Percentiles rank a stretch among this genome's conserved stretches.
Conservation (phyloP, 1,284 basidiomycete species). For the Cutaneotrichosporon cutaneum region DNA sequence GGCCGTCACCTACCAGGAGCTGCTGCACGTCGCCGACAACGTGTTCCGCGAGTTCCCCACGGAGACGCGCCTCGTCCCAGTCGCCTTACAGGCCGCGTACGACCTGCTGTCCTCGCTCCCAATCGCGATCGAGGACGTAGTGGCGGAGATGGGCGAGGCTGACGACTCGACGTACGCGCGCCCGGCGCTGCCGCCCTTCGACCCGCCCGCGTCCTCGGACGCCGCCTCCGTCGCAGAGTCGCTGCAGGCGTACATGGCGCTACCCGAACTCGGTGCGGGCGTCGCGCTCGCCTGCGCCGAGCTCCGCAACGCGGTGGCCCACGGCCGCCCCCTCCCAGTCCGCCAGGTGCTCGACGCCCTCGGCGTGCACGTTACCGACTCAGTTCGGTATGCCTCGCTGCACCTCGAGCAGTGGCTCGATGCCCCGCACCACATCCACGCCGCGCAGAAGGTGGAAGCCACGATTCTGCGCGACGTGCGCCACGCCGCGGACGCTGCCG, state of each 20-base stretch:
- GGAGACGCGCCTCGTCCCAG: background rate
- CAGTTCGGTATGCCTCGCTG: constrained; percentile 7
- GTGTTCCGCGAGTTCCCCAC: constrained; percentile 12
- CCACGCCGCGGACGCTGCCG: background rate
- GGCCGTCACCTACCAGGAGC: constrained; percentile 24
- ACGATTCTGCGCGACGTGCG: constrained; percentile 5
- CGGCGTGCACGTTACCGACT: constrained; percentile 26
- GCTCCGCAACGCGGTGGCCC: constrained; percentile 25
- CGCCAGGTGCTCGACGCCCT: constrained; percentile 27
- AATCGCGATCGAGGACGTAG: background rate
- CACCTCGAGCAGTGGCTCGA: constrained; percentile 22
- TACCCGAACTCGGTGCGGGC: constrained; percentile 9
- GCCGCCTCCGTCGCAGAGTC: background rate
- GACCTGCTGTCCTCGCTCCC: constrained; percentile 4
- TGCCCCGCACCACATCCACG: constrained; percentile 7
- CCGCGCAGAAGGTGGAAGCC: background rate
- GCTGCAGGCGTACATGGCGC: constrained; percentile 17
- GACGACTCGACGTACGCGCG: constrained; percentile 19
- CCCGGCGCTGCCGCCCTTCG: constrained; percentile 14
- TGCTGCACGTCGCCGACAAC: constrained; percentile 21
- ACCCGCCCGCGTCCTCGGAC: background rate
- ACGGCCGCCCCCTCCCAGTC: constrained; percentile 28
- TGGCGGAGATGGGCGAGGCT: constrained; percentile 6
- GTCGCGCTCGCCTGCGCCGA: constrained; percentile 22
- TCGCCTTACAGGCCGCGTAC: background rate